Conservation (phyloP, 768 basidiomycete genomes). For the Daedaleopsis nitida region DNA sequence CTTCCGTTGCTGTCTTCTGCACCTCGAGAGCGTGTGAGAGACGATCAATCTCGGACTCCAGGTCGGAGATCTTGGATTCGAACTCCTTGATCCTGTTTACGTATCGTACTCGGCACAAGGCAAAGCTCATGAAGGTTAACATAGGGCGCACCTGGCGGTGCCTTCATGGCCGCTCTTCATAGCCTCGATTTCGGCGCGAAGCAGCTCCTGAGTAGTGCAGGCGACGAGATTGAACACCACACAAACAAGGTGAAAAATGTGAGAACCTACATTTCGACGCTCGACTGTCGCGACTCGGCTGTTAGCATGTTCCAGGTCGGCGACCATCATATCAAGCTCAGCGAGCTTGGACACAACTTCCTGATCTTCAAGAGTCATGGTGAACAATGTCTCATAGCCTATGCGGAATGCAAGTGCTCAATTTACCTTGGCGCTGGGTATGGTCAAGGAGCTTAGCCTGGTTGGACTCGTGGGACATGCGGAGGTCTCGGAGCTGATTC, state of each 20-base stretch:
- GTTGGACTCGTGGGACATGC: slow-evolving; percentile 87
- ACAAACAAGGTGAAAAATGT: neutral
- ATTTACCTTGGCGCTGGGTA: slow-evolving; percentile 81
- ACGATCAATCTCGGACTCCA: slow-evolving; percentile 76
- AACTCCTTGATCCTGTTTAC: slow-evolving; percentile 63
- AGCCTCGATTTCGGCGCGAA: slow-evolving; percentile 93
- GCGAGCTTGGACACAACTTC: slow-evolving; percentile 88
- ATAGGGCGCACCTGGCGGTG: slow-evolving; percentile 58
- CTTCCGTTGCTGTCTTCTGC: slow-evolving; percentile 53
- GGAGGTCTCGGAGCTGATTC: slow-evolving; percentile 87
- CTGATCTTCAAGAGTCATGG: slow-evolving; percentile 59
- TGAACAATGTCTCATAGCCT: neutral
- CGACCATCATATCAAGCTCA: slow-evolving; percentile 93
- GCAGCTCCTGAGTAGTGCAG: slow-evolving; percentile 64
- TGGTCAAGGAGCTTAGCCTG: slow-evolving; percentile 93
- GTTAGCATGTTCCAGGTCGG: slow-evolving; percentile 94
- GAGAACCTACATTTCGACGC: slow-evolving; percentile 75
- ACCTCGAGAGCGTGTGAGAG: slow-evolving; percentile 66
- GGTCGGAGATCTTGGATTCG: slow-evolving; percentile 69
- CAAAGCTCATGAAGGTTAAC: neutral
- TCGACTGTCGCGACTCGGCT: slow-evolving; percentile 91
- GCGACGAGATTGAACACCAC: neutral
- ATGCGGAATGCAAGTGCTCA: no score
- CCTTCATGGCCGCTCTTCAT: slow-evolving; percentile 78
- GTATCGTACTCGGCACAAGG: slow-evolving; percentile 1